phyloP scores from a whole-genome alignment of 331 rosid species.

The Stylosanthes scabra region DNA sequence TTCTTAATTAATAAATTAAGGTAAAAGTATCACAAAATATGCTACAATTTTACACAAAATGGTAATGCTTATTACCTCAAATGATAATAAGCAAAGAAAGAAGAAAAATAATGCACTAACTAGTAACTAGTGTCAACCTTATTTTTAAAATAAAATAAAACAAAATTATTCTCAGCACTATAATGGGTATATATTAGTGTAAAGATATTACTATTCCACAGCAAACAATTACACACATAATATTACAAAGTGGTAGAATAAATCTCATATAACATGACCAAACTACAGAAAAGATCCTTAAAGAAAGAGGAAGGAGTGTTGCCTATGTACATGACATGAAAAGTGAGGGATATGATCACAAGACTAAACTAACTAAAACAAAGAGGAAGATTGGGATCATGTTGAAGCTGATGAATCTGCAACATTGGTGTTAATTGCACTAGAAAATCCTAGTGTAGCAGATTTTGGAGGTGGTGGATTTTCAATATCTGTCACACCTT shows the following conservation, averaged over 20 bases:
- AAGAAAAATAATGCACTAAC: no score
- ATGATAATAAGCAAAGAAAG: no score
- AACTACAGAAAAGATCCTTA: neutral
- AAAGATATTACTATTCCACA: neutral
- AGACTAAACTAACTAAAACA: neutral
- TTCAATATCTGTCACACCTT: conserved; percentile 43
- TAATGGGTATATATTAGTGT: neutral
- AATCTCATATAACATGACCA: neutral
- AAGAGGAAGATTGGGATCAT: conserved; percentile 26
- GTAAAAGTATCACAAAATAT: no score
- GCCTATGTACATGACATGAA: neutral
- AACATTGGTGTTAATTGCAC: conserved; percentile 23
- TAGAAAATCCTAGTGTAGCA: neutral
- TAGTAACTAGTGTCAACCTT: no score
- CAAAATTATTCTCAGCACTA: neutral
- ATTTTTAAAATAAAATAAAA: neutral
- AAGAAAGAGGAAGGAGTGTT: neutral
- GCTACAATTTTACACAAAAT: no score
- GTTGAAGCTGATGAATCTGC: conserved; percentile 9
- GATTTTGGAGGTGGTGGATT: conserved; percentile 39
- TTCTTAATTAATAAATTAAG: no score
- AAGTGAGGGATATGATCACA: conserved; percentile 9
- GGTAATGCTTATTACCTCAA: no score
- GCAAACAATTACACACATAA: neutral
- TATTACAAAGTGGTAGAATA: neutral